Evolutionary conservation across 2,329 filamentous ascomycete genomes (phyloP).

Genomic region (Juglanconis sp.): DNA sequence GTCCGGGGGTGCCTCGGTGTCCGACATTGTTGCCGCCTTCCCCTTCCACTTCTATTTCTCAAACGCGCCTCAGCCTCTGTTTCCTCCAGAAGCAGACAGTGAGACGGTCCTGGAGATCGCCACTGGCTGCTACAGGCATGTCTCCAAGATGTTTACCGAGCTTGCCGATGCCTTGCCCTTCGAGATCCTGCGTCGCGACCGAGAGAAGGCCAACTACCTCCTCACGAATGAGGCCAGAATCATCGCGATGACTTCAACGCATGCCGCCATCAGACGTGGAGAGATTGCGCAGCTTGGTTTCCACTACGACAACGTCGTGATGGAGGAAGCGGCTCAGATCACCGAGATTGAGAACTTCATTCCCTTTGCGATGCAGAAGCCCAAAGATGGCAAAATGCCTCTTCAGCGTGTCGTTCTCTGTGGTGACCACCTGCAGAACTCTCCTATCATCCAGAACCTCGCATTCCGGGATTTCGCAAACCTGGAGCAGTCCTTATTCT

Average conservation of each 20-base stretch:
- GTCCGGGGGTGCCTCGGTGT: slow-evolving; percentile 51
- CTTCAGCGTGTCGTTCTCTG: slow-evolving; percentile 88
- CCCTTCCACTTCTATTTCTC: slow-evolving; percentile 88
- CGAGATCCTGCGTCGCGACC: slow-evolving; percentile 82
- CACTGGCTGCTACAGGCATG: slow-evolving; percentile 81
- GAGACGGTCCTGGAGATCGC: slow-evolving; percentile 72
- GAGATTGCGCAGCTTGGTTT: slow-evolving; percentile 93
- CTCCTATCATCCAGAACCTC: slow-evolving; percentile 88
- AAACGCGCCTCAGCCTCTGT: slow-evolving; percentile 81
- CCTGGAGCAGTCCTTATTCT: slow-evolving; percentile 92
- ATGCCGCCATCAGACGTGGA: slow-evolving; percentile 88
- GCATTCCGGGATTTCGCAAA: slow-evolving; percentile 95
- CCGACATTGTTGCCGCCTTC: slow-evolving; percentile 70
- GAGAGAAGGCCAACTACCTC: slow-evolving; percentile 94
- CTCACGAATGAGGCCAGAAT: slow-evolving; percentile 95
- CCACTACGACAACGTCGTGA: slow-evolving; percentile 94
- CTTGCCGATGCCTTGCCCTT: slow-evolving; percentile 92
- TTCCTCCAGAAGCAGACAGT: slow-evolving; percentile 63
- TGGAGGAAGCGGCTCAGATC: slow-evolving; percentile 98
- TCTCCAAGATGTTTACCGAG: slow-evolving; percentile 86
- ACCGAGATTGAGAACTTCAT: slow-evolving; percentile 98
- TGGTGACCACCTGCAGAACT: slow-evolving; percentile 95
- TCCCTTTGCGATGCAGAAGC: slow-evolving; percentile 85
- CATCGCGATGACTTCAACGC: slow-evolving; percentile 97
- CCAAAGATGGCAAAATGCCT: slow-evolving; percentile 66